These are phyloP conservation scores for Colletotrichum lini DNA, from an alignment of 2,329 filamentous ascomycete species.

Conservation along the genomic window DNA sequence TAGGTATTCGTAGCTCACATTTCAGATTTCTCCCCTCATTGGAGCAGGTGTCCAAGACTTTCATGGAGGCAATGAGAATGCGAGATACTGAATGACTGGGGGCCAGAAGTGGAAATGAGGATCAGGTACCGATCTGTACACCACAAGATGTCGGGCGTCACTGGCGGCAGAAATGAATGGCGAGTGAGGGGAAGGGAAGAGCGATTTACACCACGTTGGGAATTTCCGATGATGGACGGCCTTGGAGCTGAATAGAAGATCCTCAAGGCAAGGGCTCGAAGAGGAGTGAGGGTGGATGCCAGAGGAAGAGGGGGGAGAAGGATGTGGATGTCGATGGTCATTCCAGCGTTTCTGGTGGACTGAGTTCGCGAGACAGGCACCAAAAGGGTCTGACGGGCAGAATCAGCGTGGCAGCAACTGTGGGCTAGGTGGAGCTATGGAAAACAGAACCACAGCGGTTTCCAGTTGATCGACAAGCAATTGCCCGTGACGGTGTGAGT, in stretches of 20 bases:
- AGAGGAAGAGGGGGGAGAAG: slow-evolving; percentile 6
- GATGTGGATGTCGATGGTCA: slow-evolving; percentile 6
- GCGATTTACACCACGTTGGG: neutral
- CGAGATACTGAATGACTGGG: neutral
- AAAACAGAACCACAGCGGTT: neutral
- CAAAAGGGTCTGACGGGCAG: slow-evolving; percentile 33
- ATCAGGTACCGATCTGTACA: neutral
- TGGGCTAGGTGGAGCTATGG: slow-evolving; percentile 19
- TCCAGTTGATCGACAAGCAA: slow-evolving; percentile 37
- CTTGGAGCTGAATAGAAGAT: slow-evolving; percentile 16
- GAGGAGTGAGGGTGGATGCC: slow-evolving; percentile 1
- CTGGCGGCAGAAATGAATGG: slow-evolving; percentile 1
- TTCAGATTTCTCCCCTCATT: slow-evolving; percentile 14
- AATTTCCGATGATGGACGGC: neutral
- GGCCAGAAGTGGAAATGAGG: slow-evolving; percentile 3
- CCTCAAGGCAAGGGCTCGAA: neutral
- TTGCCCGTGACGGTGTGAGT: slow-evolving; percentile 28
- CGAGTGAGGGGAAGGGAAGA: slow-evolving; percentile 5
- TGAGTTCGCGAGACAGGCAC: neutral
- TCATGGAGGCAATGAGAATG: slow-evolving; percentile 3
- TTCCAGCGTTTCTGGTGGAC: slow-evolving; percentile 16
- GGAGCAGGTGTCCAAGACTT: slow-evolving; percentile 11
- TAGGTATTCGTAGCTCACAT: neutral
- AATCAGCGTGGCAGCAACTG: slow-evolving; percentile 15
- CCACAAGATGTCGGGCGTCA: neutral